phyloP scores from a whole-genome alignment of 495 filamentous ascomycete genomes.

The Penicillium herquei region DNA sequence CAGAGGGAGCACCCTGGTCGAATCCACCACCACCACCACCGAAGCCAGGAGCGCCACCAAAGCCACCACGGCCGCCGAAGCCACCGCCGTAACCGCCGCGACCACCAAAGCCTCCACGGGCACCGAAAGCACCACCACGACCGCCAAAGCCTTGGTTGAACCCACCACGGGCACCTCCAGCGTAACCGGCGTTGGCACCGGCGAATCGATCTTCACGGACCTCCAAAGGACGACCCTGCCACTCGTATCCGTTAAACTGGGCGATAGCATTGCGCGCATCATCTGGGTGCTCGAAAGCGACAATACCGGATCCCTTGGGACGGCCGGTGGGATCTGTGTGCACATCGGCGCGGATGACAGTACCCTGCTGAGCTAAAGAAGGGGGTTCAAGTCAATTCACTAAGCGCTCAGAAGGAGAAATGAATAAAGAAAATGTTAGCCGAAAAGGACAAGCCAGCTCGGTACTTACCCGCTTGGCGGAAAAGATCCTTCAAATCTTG shows the following conservation, averaged over 20 bases:
- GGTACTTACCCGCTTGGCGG: slow-evolving; percentile 87
- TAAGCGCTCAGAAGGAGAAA: slow-evolving; percentile 16
- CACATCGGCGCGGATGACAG: slow-evolving; percentile 93
- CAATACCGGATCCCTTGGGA: slow-evolving; percentile 92
- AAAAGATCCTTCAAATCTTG: slow-evolving; percentile 99
- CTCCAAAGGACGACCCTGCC: slow-evolving; percentile 91
- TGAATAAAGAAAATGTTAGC: slow-evolving; percentile 11
- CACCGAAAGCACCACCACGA: slow-evolving; percentile 37
- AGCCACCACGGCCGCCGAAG: slow-evolving; percentile 15
- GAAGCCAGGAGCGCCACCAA: slow-evolving; percentile 30
- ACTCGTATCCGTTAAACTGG: slow-evolving; percentile 98
- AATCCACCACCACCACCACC: slow-evolving; percentile 32
- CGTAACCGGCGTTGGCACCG: slow-evolving; percentile 46
- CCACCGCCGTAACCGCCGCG: slow-evolving; percentile 20
- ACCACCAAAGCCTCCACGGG: slow-evolving; percentile 21
- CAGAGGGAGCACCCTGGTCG: slow-evolving; percentile 37
- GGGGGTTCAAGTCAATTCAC: slow-evolving; percentile 31
- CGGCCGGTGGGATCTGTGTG: slow-evolving; percentile 89
- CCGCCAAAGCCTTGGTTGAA: slow-evolving; percentile 25
- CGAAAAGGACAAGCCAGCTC: not conserved
- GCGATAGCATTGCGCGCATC: slow-evolving; percentile 94
- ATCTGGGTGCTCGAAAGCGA: slow-evolving; percentile 90
- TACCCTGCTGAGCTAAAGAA: slow-evolving; percentile 67
- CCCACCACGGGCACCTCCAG: slow-evolving; percentile 35
- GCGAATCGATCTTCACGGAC: slow-evolving; percentile 97